Base-by-base conservation (phyloP, 306 rosid genomes). In the Acacia confusa region DNA sequence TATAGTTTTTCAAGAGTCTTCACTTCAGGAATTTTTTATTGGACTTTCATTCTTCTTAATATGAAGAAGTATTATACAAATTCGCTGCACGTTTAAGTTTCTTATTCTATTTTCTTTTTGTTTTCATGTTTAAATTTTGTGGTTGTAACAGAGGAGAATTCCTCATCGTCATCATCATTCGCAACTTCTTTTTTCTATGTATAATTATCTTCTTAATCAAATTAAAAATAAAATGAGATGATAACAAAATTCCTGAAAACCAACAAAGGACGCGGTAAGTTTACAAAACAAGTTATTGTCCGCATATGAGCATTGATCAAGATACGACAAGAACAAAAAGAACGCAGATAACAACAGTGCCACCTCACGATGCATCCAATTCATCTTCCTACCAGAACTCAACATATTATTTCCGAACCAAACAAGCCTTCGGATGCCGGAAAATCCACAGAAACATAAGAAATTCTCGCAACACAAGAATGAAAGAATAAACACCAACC, bases 401-500 rank as follows among this genome's bases (percentile, higher is more conserved):
- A 45, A 70, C 66, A 28, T n/a, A 52, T n/a, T 43, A 14, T 58
- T 24, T 44, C 68, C 34, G 2, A 25, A 22, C 38, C 58, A 76
- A 40, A 52, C 75, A 14, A 72, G 25, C 69, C 16, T 20, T 27
- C 1, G 75, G 32, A 24, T 32, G 19, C 27, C 27, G 38, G 41
- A 43, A 57, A 38, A 2, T 16, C 55, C 76, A 64, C 48, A 14
- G 12, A 71, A 60, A 72, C 53, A 43, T 4, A 0, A 19, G 22
- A 6, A 38, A 72, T 27, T 78, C 36, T 58, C 17, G 74, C 3
- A 10, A 67, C 14, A 34, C 6, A 48, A 17, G 25, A 70, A 76
- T 1, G n/a, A 75, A 70, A 43, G 16, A 24, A 73, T 40, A 81
- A 47, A 14, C 16, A 47, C 83, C 1, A 78, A 86, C 87, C 87